Evolutionary conservation across 2,329 filamentous ascomycete species (phyloP), one percentile per base, ranked within the genome.

Genomic region (Ophiostoma ulmi): DNA sequence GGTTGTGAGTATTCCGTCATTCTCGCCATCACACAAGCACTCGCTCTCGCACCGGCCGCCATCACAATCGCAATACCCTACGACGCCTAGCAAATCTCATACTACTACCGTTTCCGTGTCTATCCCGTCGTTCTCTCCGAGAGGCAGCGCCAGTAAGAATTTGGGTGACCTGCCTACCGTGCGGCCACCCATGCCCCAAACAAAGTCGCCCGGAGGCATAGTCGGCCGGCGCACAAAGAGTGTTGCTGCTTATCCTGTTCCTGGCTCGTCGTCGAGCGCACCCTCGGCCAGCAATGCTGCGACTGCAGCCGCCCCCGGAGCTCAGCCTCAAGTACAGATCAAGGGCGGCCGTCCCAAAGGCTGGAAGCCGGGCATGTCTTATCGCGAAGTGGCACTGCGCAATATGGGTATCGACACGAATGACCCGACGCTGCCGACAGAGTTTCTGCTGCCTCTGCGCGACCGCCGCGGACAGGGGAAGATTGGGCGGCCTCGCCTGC

Each of bases 321-420:
- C 26, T 10, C 31, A 26, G 17, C 58, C 26, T 7, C 61, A 58
- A 48, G 17, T 39, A 8, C 63, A 26, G 31, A 73, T 72, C 39
- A 79, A 80, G 70, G 78, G 80, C 52, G 85, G 85, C 8, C 80
- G 85, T 6, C 85, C 85, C 5, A 83, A 83, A 69, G 84, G 84
- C 35, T 85, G 80, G 79, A 80, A 77, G 68, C 76, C 76, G 1
- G 79, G 78, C 61, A 78, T 76, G 74, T 75, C 77, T 0, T 80
- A 79, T 72, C 70, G 74, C 3, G 72, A 74, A 14, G 73, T 73
- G 52, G 73, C 70, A 5, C 55, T 74, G 48, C 73, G 72, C 48
- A 74, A 74, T 31, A 11, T 71, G 31, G 73, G 73, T 2, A 6
- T 72, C 10, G 71, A 74, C 41, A 68, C 22, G 1, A 69, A 66